Evolutionary conservation across 106 monocot species (phyloP).

Genomic region (Phalaenopsis aphrodite): DNA sequence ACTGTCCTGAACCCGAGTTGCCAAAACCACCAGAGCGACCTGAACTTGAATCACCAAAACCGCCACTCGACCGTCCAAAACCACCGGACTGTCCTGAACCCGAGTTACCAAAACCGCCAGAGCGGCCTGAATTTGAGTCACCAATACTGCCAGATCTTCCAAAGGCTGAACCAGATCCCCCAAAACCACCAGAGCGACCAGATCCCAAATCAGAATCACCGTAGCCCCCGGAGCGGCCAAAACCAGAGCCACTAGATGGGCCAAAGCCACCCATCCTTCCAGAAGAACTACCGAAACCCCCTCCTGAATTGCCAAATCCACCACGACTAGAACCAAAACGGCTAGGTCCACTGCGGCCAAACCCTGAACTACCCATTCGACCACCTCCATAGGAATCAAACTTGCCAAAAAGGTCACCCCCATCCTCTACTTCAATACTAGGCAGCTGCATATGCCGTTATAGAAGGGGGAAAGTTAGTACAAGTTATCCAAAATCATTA

Average conservation of each 20-base stretch:
- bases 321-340: conserved; percentile 13
- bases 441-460: conserved; percentile 51
- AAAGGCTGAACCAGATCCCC: conserved; percentile 10
- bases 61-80: conserved; percentile 6
- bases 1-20: background rate
- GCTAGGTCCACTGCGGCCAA: conserved; percentile 24
- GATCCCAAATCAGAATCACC: conserved; percentile 1
- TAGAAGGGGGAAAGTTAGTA: conserved; percentile 3
- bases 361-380: conserved; percentile 27
- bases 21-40: conserved; percentile 34
- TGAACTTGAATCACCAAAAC: conserved; percentile 11
- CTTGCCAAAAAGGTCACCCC: conserved; percentile 47
- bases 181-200: conserved; percentile 29
- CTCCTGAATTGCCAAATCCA: conserved; percentile 16
- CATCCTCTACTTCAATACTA: conserved; percentile 50
- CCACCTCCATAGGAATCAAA: conserved; percentile 36
- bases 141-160: conserved; percentile 30
- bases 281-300: conserved; percentile 15
- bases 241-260: background rate
- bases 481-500: background rate
- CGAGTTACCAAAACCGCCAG: conserved; percentile 20
- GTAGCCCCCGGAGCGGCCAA: conserved; percentile 1
- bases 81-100: conserved; percentile 12
- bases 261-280: conserved; percentile 12
- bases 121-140: conserved; percentile 19